A percentile compares a stretch with the other conserved stretches of the same genome.
phyloP scores from a whole-genome alignment of 164 flowering plant genomes.

The Vitis amurensis region DNA sequence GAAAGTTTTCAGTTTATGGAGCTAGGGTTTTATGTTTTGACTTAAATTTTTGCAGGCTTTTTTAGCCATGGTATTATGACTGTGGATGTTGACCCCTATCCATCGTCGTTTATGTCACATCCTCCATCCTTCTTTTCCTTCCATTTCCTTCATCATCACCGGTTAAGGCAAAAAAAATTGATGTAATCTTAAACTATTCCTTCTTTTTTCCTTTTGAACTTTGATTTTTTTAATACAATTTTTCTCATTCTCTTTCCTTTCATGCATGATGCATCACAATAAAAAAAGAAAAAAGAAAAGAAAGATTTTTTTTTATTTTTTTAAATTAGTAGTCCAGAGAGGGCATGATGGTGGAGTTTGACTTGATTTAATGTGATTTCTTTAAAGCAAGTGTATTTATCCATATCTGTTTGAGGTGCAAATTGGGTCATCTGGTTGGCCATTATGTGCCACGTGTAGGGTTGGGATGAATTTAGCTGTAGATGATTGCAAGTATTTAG shows the following conservation, averaged over 20 bases:
- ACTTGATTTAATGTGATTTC: neutral
- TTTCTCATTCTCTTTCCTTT: neutral
- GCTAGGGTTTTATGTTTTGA: conserved; percentile 18
- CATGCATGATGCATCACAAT: too few species aligned
- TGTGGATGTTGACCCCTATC: conserved; percentile 23
- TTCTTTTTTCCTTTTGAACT: neutral
- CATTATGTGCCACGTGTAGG: conserved; percentile 10
- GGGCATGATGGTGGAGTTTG: conserved; percentile 18
- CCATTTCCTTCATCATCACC: neutral
- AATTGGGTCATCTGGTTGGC: conserved; percentile 18
- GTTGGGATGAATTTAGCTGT: neutral
- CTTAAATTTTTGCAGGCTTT: conserved; percentile 19
- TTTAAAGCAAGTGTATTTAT: neutral
- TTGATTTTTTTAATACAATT: neutral
- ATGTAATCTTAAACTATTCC: neutral
- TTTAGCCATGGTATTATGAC: conserved; percentile 11
- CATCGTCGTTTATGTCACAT: conserved; percentile 7
- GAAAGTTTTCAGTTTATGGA: neutral
- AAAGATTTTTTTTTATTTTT: neutral
- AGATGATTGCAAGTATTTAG: conserved; percentile 3
- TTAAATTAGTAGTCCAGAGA: neutral
- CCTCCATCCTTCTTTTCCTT: conserved; percentile 10
- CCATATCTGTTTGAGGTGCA: conserved; percentile 2
- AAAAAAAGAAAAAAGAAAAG: neutral
- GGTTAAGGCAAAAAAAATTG: neutral